These are phyloP conservation scores for Scenedesmus sp. DNA, from an alignment of 163 green algal genomes.

Conservation along the genomic window DNA sequence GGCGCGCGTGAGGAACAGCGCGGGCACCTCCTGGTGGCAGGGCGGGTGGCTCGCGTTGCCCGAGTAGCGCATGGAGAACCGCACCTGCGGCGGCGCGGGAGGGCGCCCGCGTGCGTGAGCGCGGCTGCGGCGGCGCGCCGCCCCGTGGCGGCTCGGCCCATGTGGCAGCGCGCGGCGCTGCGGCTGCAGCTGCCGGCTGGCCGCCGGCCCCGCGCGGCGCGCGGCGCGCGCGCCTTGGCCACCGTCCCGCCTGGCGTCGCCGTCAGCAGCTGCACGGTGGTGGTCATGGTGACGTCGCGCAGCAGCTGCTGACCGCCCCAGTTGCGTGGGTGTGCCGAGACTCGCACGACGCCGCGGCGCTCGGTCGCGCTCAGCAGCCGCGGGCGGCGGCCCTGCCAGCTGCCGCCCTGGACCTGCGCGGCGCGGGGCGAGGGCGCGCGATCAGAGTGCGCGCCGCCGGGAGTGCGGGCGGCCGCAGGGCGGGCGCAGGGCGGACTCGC, in stretches of 20 bases:
- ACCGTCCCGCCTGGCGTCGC: neutral
- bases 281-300: constrained; percentile 20
- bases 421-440: neutral
- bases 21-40: constrained; percentile 23
- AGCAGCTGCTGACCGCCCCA: constrained; percentile 33
- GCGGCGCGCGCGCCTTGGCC: neutral
- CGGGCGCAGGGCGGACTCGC: neutral
- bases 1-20: constrained; percentile 6
- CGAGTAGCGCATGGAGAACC: constrained; percentile 6
- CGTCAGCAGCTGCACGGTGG: too few species aligned
- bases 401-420: constrained; percentile 17
- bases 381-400: constrained; percentile 17
- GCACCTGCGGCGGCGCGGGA: neutral
- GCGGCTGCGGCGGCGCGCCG: neutral
- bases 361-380: neutral
- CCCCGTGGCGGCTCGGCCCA: neutral
- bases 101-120: neutral
- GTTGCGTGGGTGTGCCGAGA: constrained; percentile 19
- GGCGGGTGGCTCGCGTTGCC: neutral
- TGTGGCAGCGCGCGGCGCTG: neutral
- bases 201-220: neutral
- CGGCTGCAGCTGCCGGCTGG: neutral
- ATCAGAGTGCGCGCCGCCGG: too few species aligned
- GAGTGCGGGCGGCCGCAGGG: neutral
- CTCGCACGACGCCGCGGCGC: neutral